These are phyloP conservation scores for Boletus tylopilopsis DNA, from an alignment of 768 basidiomycete genomes.

Conservation along the genomic window DNA sequence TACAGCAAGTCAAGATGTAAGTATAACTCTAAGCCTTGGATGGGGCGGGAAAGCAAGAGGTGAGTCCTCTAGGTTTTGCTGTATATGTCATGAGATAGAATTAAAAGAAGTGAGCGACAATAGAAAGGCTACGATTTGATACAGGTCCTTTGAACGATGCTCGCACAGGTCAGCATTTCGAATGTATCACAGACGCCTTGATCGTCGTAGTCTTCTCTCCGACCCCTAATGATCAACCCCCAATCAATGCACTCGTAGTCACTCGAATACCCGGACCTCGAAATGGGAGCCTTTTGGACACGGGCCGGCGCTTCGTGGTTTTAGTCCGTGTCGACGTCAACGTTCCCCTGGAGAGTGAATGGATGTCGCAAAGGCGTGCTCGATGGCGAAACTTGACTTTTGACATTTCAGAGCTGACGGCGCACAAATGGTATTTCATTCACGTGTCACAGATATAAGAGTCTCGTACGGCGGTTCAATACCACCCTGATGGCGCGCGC, in stretches of 20 bases:
- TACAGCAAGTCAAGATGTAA: too few relatives aligned
- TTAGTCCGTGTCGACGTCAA: conserved; percentile 27
- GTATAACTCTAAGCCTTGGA: too few relatives aligned
- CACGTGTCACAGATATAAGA: conserved; percentile 29
- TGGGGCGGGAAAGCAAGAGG: too few relatives aligned
- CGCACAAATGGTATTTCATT: conserved; percentile 45
- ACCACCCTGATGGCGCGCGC: conserved; percentile 16
- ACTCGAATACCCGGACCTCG: conserved; percentile 33
- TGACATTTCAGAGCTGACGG: conserved; percentile 39
- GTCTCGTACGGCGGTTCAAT: conserved; percentile 9
- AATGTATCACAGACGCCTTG: conserved; percentile 21
- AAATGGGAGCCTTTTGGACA: conserved; percentile 58
- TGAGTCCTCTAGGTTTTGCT: too few relatives aligned
- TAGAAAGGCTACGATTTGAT: conserved; percentile 8
- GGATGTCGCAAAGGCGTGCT: conserved; percentile 26
- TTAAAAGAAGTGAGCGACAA: background rate
- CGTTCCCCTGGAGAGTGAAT: conserved; percentile 23
- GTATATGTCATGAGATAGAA: background rate
- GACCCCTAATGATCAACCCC: conserved; percentile 64
- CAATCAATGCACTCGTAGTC: conserved; percentile 69
- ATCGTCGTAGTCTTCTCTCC: conserved; percentile 71
- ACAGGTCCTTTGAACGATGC: conserved; percentile 11
- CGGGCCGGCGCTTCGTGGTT: conserved; percentile 36
- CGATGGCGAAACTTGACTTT: conserved; percentile 26
- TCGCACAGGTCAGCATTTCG: conserved; percentile 13